Evolutionary conservation across 805 yeast genomes (phyloP).

Genomic region (Candida maris): DNA sequence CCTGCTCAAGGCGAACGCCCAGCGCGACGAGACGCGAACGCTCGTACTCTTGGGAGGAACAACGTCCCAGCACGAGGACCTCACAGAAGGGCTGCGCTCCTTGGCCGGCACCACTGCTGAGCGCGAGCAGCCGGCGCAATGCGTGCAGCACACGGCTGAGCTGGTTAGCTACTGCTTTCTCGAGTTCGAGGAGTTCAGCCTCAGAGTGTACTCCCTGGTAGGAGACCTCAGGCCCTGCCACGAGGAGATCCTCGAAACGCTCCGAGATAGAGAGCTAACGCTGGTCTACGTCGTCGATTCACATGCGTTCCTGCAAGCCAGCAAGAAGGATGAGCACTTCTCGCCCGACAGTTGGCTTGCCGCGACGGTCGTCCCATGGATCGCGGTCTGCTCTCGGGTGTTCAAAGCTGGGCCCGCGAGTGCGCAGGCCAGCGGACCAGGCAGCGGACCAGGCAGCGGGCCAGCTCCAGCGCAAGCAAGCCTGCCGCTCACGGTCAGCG

Average conservation of each 20-base stretch:
- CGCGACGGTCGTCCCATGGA: not conserved
- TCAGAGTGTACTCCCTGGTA: conserved; percentile 9
- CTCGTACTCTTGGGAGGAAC: conserved; percentile 13
- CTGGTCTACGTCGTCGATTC: conserved; percentile 7
- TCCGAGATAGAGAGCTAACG: conserved; percentile 1
- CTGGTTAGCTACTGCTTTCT: conserved; percentile 5
- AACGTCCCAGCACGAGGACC: conserved; percentile 2
- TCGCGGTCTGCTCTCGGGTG: not conserved
- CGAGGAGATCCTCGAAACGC: conserved; percentile 1
- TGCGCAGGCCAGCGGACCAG: too few species aligned
- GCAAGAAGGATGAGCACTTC: not conserved
- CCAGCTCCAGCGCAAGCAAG: too few species aligned
- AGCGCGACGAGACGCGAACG: not conserved
- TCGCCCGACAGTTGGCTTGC: not conserved
- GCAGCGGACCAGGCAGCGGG: too few species aligned
- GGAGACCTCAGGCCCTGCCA: conserved; percentile 2
- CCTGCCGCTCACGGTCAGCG: not conserved
- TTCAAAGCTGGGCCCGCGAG: too few species aligned
- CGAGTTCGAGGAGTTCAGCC: conserved; percentile 5
- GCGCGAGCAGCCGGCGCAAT: too few species aligned
- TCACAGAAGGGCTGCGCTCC: conserved; percentile 3
- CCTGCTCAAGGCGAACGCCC: conserved; percentile 7
- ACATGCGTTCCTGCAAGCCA: not conserved
- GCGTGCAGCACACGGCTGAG: too few species aligned
- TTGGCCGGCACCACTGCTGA: too few species aligned